Percentiles rank a stretch among this genome's conserved stretches.
These are phyloP conservation scores for Tausonia pullulans DNA, from an alignment of 1,284 basidiomycete species.

Conservation along the genomic window DNA sequence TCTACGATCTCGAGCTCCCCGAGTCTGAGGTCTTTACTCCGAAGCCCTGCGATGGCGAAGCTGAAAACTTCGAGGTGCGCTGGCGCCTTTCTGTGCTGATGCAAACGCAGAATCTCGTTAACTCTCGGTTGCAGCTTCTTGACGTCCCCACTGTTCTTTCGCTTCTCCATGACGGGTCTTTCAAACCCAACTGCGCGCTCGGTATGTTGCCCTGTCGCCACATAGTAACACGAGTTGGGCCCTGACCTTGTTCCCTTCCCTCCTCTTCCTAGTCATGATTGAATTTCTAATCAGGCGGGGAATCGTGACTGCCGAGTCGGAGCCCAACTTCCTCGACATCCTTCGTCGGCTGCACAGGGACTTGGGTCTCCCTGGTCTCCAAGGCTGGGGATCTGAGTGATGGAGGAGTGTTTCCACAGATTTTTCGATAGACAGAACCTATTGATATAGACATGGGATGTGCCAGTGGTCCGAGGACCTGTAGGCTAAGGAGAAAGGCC, in stretches of 20 bases:
- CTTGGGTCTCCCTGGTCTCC: slow-evolving; percentile 36
- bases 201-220: slow-evolving; percentile 37
- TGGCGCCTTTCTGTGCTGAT: neutral
- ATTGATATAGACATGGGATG: too few species aligned
- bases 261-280: slow-evolving; percentile 49
- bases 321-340: slow-evolving; percentile 61
- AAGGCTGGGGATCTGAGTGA: neutral
- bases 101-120: neutral
- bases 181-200: slow-evolving; percentile 77
- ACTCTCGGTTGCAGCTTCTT: slow-evolving; percentile 42
- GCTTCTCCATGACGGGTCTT: slow-evolving; percentile 52
- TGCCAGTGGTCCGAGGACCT: too few species aligned
- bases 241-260: neutral
- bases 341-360: slow-evolving; percentile 55
- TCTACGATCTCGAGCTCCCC: slow-evolving; percentile 61
- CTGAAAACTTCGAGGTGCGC: slow-evolving; percentile 67
- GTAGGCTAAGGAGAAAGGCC: too few species aligned
- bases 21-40: slow-evolving; percentile 45
- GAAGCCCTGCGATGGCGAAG: slow-evolving; percentile 71
- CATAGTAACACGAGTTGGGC: neutral
- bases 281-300: slow-evolving; percentile 74
- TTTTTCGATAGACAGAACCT: too few species aligned
- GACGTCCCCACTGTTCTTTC: slow-evolving; percentile 44
- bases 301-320: slow-evolving; percentile 61
- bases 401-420: too few species aligned